A percentile compares a stretch with the other conserved stretches of the same genome.
Evolutionary conservation across 768 basidiomycete genomes (phyloP).

Genomic region (Chlorophyllum brunneum): DNA sequence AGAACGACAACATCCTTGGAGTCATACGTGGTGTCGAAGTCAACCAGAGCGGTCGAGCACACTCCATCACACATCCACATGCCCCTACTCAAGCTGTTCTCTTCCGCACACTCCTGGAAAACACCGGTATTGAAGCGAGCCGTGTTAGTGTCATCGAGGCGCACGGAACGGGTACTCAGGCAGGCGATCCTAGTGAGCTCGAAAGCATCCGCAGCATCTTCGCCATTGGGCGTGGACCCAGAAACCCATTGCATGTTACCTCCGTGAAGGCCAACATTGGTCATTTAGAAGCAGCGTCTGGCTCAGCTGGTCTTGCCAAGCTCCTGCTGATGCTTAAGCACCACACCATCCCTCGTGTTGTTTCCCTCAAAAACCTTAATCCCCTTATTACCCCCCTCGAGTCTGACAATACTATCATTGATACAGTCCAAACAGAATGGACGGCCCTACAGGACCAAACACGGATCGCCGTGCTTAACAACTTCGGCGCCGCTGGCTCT

Average conservation of each 20-base stretch:
- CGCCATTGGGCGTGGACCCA: constrained; percentile 30
- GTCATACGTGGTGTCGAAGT: constrained; percentile 68
- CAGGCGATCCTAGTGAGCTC: constrained; percentile 67
- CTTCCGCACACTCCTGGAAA: constrained; percentile 43
- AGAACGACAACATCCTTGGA: constrained; percentile 65
- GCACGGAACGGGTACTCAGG: constrained; percentile 74
- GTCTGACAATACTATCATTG: constrained; percentile 47
- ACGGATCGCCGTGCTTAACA: constrained; percentile 63
- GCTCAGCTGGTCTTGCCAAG: constrained; percentile 69
- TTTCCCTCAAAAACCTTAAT: constrained; percentile 56
- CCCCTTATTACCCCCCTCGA: constrained; percentile 47
- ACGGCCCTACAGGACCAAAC: constrained; percentile 22
- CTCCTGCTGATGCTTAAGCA: constrained; percentile 66
- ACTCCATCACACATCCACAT: constrained; percentile 75
- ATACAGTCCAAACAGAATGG: constrained; percentile 43
- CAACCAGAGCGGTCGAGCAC: constrained; percentile 64
- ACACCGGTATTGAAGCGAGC: constrained; percentile 39
- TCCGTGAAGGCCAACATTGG: constrained; percentile 76
- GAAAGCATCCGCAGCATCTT: constrained; percentile 60
- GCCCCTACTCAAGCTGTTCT: constrained; percentile 54
- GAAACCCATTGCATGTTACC: constrained; percentile 61
- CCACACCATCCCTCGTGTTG: constrained; percentile 52
- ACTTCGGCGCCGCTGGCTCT: constrained; percentile 75
- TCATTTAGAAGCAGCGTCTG: constrained; percentile 75
- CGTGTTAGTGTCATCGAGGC: constrained; percentile 67